phyloP scores from a whole-genome alignment of 1,284 basidiomycete genomes.

The Apiotrichum gamsii region DNA sequence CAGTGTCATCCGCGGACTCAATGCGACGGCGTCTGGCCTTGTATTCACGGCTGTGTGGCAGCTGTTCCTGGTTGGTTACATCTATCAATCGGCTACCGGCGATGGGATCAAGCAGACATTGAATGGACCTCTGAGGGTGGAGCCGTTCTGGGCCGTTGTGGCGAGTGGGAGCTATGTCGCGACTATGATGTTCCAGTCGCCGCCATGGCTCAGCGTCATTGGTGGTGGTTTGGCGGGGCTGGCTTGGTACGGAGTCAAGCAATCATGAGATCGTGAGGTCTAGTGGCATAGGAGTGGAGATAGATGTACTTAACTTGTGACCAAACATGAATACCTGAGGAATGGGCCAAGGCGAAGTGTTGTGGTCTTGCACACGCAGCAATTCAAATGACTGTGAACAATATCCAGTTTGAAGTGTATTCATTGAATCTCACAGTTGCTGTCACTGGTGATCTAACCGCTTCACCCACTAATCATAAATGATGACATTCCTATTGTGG shows the following conservation, averaged over 20 bases:
- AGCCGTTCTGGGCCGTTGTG: slow-evolving; percentile 51
- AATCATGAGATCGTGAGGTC: background rate
- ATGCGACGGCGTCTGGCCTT: slow-evolving; percentile 55
- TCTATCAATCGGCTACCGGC: slow-evolving; percentile 39
- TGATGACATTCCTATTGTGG: too few species aligned
- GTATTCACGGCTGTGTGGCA: slow-evolving; percentile 56
- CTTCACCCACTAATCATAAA: too few species aligned
- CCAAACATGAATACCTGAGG: too few species aligned
- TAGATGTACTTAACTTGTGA: too few species aligned
- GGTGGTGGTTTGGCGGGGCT: slow-evolving; percentile 46
- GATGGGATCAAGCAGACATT: slow-evolving; percentile 17
- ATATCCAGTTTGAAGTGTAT: too few species aligned
- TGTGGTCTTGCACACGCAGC: too few species aligned
- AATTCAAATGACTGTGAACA: too few species aligned
- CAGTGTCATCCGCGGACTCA: slow-evolving; percentile 53
- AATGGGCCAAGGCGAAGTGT: too few species aligned
- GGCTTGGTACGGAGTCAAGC: slow-evolving; percentile 47
- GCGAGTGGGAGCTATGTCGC: slow-evolving; percentile 38
- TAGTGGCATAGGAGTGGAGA: too few species aligned
- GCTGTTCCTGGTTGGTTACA: slow-evolving; percentile 47
- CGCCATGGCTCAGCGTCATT: slow-evolving; percentile 45
- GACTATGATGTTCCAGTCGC: slow-evolving; percentile 41
- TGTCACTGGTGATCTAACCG: too few species aligned
- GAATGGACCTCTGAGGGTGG: slow-evolving; percentile 42
- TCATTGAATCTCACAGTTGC: too few species aligned